phyloP scores from a whole-genome alignment of 228 moss, liverwort and hornwort species.

The Sphagnum magellanicum region DNA sequence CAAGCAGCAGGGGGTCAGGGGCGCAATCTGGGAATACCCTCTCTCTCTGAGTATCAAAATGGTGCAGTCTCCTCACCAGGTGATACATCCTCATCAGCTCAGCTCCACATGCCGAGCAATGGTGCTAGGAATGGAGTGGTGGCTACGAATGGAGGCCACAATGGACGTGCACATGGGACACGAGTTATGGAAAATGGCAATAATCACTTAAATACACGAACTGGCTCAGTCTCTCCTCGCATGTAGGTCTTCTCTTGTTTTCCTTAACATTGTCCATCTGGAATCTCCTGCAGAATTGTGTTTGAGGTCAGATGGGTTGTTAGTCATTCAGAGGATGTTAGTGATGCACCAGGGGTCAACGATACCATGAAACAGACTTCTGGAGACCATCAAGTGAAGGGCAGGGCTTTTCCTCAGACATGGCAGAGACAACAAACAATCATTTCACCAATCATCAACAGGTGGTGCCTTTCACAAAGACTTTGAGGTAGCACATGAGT shows the following conservation, averaged over 20 bases:
- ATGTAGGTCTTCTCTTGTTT: constrained; percentile 15
- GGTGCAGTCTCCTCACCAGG: constrained; percentile 19
- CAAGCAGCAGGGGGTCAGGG: constrained; percentile 11
- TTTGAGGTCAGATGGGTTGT: not conserved
- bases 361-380: constrained; percentile 24
- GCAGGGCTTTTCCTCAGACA: constrained; percentile 18
- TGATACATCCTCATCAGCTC: constrained; percentile 19
- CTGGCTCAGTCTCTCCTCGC: constrained; percentile 64
- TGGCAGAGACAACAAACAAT: constrained; percentile 35
- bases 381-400: constrained; percentile 26
- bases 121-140: constrained; percentile 34
- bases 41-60: constrained; percentile 40
- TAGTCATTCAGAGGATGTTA: not conserved
- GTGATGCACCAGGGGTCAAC: not conserved
- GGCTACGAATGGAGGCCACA: constrained; percentile 23
- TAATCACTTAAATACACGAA: constrained; percentile 14
- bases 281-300: too few species aligned
- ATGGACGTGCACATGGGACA: constrained; percentile 41
- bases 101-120: constrained; percentile 41
- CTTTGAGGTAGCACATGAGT: too few species aligned
- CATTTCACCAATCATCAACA: constrained; percentile 34
- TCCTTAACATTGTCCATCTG: not conserved
- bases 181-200: constrained; percentile 57
- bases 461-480: constrained; percentile 8
- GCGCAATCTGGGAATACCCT: constrained; percentile 18